A percentile compares a stretch with the other conserved stretches of the same genome.
phyloP scores from a whole-genome alignment of 208 protist genomes.

The Trypanosoma melophagium region DNA sequence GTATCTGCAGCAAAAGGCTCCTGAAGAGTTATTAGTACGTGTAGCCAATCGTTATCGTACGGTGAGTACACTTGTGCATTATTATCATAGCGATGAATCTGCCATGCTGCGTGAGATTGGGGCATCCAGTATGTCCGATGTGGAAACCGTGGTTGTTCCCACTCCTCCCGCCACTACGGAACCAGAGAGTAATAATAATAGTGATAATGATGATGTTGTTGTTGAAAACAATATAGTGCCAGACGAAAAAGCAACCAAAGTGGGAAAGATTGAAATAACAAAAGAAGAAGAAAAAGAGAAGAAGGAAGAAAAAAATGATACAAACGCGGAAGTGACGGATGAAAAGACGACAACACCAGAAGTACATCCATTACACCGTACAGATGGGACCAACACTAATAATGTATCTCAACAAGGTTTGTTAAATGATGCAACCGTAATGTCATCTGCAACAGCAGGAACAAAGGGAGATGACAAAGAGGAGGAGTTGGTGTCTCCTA shows the following conservation, averaged over 20 bases:
- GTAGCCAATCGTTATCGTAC: slow-evolving; percentile 52
- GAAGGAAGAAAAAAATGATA: not conserved
- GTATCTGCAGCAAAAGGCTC: slow-evolving; percentile 30
- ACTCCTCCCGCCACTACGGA: not conserved
- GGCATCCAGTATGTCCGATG: slow-evolving; percentile 30
- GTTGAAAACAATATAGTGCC: not conserved
- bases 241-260: not conserved
- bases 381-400: too few species aligned
- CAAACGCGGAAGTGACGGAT: not conserved
- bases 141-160: slow-evolving; percentile 17
- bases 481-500: too few species aligned
- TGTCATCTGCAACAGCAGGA: too few species aligned
- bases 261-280: not conserved
- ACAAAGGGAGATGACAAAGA: too few species aligned
- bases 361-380: too few species aligned
- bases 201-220: slow-evolving; percentile 3
- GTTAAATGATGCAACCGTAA: too few species aligned
- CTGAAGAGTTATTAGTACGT: slow-evolving; percentile 25
- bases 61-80: slow-evolving; percentile 61
- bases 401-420: too few species aligned
- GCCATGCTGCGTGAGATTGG: slow-evolving; percentile 64
- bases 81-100: slow-evolving; percentile 57
- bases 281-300: slow-evolving; percentile 5
- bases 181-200: not conserved
- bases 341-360: too few species aligned